phyloP scores from a whole-genome alignment of 1,139 yeast species.

The Blastobotrys indianensis region DNA sequence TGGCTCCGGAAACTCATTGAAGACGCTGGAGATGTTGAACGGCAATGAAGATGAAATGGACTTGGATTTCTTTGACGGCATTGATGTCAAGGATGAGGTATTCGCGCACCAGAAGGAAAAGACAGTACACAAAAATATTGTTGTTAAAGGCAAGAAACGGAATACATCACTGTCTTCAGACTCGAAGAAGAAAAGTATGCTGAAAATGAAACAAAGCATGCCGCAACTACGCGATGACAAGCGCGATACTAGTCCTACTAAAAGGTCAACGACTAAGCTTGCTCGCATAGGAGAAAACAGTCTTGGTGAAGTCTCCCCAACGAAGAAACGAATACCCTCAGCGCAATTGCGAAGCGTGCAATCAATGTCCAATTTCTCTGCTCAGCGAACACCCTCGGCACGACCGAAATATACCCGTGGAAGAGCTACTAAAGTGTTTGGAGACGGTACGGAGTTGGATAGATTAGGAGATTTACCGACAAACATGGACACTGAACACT shows the following conservation, averaged over 20 bases:
- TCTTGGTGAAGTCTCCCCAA: constrained; percentile 4
- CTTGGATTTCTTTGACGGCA: constrained; percentile 16
- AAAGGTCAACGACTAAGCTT: constrained; percentile 2
- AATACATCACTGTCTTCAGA: not conserved
- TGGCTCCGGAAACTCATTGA: constrained; percentile 17
- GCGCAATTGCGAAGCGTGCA: constrained; percentile 21
- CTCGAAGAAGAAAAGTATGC: not conserved
- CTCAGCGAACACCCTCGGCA: constrained; percentile 5
- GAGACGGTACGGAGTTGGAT: constrained; percentile 34
- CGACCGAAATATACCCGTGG: constrained; percentile 17
- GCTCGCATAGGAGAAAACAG: constrained; percentile 1
- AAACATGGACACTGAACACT: constrained; percentile 18
- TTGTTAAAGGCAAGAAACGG: constrained; percentile 15
- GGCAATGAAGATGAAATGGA: constrained; percentile 23
- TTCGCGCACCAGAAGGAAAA: not conserved
- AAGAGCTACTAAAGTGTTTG: constrained; percentile 22
- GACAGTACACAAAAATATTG: constrained; percentile 22
- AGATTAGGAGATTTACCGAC: constrained; percentile 30
- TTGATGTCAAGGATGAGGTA: constrained; percentile 13
- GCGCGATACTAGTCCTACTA: not conserved
- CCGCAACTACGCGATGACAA: constrained; percentile 11
- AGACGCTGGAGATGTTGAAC: constrained; percentile 11
- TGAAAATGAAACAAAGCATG: constrained; percentile 15
- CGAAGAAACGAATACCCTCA: constrained; percentile 9
- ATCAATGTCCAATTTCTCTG: constrained; percentile 17